Conservation (phyloP, 352 stramenopile species). For the Globisporangium heterothallicum region DNA sequence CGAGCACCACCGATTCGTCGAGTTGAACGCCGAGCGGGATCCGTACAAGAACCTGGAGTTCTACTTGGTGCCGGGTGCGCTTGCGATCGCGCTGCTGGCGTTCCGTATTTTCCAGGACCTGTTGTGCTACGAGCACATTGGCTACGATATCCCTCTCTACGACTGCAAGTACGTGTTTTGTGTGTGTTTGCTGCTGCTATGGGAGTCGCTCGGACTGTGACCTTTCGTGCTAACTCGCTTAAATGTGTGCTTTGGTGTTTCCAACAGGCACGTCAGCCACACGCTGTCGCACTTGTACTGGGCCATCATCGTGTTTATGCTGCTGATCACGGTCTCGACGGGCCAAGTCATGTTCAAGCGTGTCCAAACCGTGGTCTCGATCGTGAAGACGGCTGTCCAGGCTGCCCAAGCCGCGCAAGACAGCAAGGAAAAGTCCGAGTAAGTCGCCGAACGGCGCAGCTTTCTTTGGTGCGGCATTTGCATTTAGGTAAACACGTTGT, state of each 20-base stretch:
- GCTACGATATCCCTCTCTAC: slow-evolving; percentile 84
- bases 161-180: slow-evolving; percentile 82
- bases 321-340: slow-evolving; percentile 76
- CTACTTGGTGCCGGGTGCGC: slow-evolving; percentile 89
- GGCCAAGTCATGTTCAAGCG: slow-evolving; percentile 84
- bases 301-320: slow-evolving; percentile 86
- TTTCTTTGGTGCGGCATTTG: too few species aligned
- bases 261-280: slow-evolving; percentile 71
- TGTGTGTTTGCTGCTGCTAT: slow-evolving; percentile 2
- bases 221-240: slow-evolving; percentile 4
- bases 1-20: slow-evolving; percentile 87
- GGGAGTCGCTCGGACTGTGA: too few species aligned
- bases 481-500: too few species aligned
- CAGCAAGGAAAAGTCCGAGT: slow-evolving; percentile 67
- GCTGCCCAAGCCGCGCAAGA: slow-evolving; percentile 43
- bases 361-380: slow-evolving; percentile 67
- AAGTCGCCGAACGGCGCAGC: too few species aligned
- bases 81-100: slow-evolving; percentile 88
- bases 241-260: slow-evolving; percentile 8
- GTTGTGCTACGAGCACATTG: slow-evolving; percentile 80
- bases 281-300: slow-evolving; percentile 84
- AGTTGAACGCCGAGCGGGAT: slow-evolving; percentile 94
- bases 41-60: slow-evolving; percentile 93
- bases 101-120: slow-evolving; percentile 85
- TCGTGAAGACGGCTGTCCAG: slow-evolving; percentile 61